Evolutionary conservation across 2,329 filamentous ascomycete genomes (phyloP), one percentile per base, ranked within the genome.

Genomic region (Epichloe bromicola): DNA sequence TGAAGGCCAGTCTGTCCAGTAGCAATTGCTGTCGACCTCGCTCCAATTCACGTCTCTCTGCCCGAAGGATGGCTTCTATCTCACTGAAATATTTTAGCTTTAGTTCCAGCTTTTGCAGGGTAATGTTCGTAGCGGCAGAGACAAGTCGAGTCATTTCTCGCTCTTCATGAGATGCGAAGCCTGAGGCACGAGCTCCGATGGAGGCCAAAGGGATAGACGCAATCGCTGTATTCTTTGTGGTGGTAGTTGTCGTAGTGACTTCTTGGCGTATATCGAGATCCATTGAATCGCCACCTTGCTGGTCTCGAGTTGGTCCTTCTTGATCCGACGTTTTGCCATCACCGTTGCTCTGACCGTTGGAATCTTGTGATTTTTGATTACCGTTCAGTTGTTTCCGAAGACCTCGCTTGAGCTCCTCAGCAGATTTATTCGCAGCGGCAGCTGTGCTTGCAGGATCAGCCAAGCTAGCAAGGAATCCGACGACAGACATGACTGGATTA

Each of bases 41-140:
- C 68, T 98, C 93, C 20, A 98, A 76, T 67, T 98, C 93, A 54
- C 90, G 81, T 53, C 91, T 84, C 71, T 98, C 93, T 5, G 90
- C 88, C 60, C 94, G 86, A 48, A 98, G 75, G 43, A 96, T 84
- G 17, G 86, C 79, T 69, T 98, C 93, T 78, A 98, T 90, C 67
- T 98, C 93, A 60, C 87, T 85, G 69, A 98, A 98, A 66, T 97
- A 95, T 62, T 88, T 84, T 53, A 98, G 77, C 70, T 98, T 98
- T 60, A 97, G 74, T 69, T 97, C 89, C 55, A 97, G 82, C 70
- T 98, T 98, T 64, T 95, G 85, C 36, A 97, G 74, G n/a, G 88
- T 91, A 12, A 95, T 77, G 64, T 98, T 98, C 49, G 95, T 88
- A 0, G 89, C 88, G 5, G 89, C 86, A 2, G 89, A 91, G 10